Base-by-base conservation (phyloP, 1,284 basidiomycete genomes). In the Tilletia walkeri region DNA sequence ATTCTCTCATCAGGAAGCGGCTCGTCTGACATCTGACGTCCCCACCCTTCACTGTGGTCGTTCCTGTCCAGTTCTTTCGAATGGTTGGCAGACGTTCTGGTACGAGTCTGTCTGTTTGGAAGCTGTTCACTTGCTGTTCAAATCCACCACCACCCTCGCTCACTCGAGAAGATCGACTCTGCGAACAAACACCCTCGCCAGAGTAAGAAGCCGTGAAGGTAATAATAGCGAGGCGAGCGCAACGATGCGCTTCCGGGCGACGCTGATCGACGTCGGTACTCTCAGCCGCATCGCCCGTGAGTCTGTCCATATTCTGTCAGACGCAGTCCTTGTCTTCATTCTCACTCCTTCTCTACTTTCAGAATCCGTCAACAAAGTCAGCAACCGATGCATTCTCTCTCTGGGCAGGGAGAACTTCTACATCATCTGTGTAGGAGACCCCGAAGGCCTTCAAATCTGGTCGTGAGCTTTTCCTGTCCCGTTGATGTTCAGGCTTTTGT, bases 401-500 rank as follows among this genome's bases (percentile, higher is more conserved):
- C 78, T 84, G 66, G 78, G 75, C 14, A 71, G 70, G 0, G 80
- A 82, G 67, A 69, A 75, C 56, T 76, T 83, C 41, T 78, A 82
- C 56, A 69, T 84, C 63, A 81, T 84, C 72, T 82, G 82, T 67
- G 68, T 75, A n/a, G 75, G 75, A 0, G 78, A 80, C 20, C 75
- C 74, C 0, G 76, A 77, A 14, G 75, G 78, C 12, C 77, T 84
- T 0, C 82, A 84, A 71, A 81, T 84, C 50, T 84, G 81, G 81
- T 78, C 81, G 74, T 82, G 71, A 69, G 81, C 76, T 65, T 45
- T 45, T 45, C 41, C 41, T 45, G 6, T 7, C 6, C 41, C 41
- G 6, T 45, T 45, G 41, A 45, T 45, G 6, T 14, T 45, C 9
- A 9, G 14, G 14, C 41, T 9, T 14, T 45, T 7, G 41, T 9